Evolutionary conservation across 139 green algal genomes (phyloP).

Genomic region (Picochlorum sp.): DNA sequence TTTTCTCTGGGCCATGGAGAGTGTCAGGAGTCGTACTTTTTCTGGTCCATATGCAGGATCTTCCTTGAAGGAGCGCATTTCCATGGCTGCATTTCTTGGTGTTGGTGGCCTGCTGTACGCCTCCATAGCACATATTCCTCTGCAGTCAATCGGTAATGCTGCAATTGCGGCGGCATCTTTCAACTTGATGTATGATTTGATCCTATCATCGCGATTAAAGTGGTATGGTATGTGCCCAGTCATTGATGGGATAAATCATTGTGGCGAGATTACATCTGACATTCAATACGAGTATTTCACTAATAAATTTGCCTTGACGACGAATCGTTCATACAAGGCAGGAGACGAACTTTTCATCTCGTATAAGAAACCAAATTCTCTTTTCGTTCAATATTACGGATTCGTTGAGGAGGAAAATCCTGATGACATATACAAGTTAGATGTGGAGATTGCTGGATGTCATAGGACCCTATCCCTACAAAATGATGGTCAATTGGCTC

Average conservation of each 20-base stretch:
- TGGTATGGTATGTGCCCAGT: slow-evolving; percentile 41
- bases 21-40: slow-evolving; percentile 69
- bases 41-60: slow-evolving; percentile 59
- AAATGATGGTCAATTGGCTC: slow-evolving; percentile 14
- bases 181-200: slow-evolving; percentile 45
- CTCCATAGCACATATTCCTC: slow-evolving; percentile 8
- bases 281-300: slow-evolving; percentile 44
- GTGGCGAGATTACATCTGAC: slow-evolving; percentile 15
- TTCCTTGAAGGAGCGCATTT: slow-evolving; percentile 8
- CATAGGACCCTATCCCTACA: slow-evolving; percentile 1
- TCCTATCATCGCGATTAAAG: slow-evolving; percentile 29
- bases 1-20: slow-evolving; percentile 57
- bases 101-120: slow-evolving; percentile 1
- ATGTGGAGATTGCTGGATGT: background rate
- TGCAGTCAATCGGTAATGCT: slow-evolving; percentile 37
- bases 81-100: slow-evolving; percentile 11
- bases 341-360: slow-evolving; percentile 34
- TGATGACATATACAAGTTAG: slow-evolving; percentile 19
- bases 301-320: slow-evolving; percentile 23
- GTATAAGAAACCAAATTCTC: slow-evolving; percentile 42
- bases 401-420: slow-evolving; percentile 36
- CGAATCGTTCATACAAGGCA: background rate
- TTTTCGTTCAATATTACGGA: slow-evolving; percentile 45
- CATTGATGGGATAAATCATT: slow-evolving; percentile 48
- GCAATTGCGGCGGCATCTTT: slow-evolving; percentile 36